A percentile compares a stretch with the other conserved stretches of the same genome.
These are phyloP conservation scores for Entomortierella lignicola DNA, from an alignment of 192 early-diverging fungal genomes.

Conservation along the genomic window DNA sequence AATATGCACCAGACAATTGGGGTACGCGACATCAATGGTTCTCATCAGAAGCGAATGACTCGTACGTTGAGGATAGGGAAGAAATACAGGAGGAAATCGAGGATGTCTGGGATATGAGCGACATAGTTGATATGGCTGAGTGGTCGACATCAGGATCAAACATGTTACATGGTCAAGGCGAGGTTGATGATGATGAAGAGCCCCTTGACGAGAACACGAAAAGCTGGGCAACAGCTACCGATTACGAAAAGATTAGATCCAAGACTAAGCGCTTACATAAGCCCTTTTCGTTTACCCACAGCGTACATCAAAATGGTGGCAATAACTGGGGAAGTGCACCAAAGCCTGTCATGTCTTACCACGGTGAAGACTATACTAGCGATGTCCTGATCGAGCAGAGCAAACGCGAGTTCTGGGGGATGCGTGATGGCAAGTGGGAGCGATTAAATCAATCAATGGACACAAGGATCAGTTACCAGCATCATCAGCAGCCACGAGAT, in stretches of 20 bases:
- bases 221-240: conserved; percentile 22
- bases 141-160: conserved; percentile 6
- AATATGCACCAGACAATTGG: neutral
- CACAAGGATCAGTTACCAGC: conserved; percentile 4
- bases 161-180: neutral
- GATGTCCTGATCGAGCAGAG: conserved; percentile 35
- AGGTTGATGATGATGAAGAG: conserved; percentile 5
- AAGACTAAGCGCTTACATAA: conserved; percentile 4
- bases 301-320: conserved; percentile 1
- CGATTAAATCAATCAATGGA: conserved; percentile 23
- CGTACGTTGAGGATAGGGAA: neutral
- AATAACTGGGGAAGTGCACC: conserved; percentile 36
- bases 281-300: conserved; percentile 1
- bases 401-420: conserved; percentile 20
- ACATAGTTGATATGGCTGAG: neutral
- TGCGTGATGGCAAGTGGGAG: conserved; percentile 18
- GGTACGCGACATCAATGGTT: conserved; percentile 3
- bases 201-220: conserved; percentile 24
- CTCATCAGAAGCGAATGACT: neutral
- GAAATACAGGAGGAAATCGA: neutral
- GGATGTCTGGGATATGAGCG: conserved; percentile 19
- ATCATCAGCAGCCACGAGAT: neutral
- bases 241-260: conserved; percentile 16
- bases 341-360: conserved; percentile 11
- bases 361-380: conserved; percentile 24